These are phyloP conservation scores for Pleurostoma richardsiae DNA, from an alignment of 2,329 filamentous ascomycete species.

Conservation along the genomic window DNA sequence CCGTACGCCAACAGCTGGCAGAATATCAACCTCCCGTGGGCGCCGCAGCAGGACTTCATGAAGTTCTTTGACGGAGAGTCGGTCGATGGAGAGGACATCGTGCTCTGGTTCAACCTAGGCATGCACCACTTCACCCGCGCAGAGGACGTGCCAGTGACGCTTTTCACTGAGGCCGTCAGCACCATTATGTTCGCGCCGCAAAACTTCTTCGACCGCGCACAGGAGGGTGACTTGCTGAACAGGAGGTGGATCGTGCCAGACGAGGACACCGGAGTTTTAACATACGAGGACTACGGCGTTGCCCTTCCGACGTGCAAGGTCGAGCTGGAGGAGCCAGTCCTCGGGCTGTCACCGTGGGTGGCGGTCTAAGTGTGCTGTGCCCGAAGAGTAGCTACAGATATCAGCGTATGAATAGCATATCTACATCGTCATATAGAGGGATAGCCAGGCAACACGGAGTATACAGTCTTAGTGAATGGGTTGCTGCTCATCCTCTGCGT, in stretches of 20 bases:
- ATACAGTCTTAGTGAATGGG: no score
- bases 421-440: no score
- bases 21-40: constrained; percentile 22
- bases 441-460: no score
- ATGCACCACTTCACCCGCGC: constrained; percentile 43
- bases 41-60: constrained; percentile 35
- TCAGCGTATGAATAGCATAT: no score
- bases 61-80: constrained; percentile 37
- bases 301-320: constrained; percentile 21
- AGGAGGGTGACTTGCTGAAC: constrained; percentile 30
- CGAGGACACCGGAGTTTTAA: constrained; percentile 13
- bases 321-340: constrained; percentile 18
- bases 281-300: constrained; percentile 23
- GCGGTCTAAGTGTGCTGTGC: background rate
- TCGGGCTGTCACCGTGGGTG: constrained; percentile 7
- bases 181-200: constrained; percentile 25
- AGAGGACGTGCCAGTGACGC: constrained; percentile 28
- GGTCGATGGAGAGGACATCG: constrained; percentile 31
- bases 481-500: no score
- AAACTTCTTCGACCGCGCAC: constrained; percentile 24
- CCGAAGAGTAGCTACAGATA: no score
- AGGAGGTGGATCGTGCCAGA: constrained; percentile 23
- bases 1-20: constrained; percentile 26
- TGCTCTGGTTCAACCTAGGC: constrained; percentile 42
- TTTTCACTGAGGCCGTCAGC: constrained; percentile 23